phyloP scores from a whole-genome alignment of 495 filamentous ascomycete species.

The Penicillium maclennaniae region DNA sequence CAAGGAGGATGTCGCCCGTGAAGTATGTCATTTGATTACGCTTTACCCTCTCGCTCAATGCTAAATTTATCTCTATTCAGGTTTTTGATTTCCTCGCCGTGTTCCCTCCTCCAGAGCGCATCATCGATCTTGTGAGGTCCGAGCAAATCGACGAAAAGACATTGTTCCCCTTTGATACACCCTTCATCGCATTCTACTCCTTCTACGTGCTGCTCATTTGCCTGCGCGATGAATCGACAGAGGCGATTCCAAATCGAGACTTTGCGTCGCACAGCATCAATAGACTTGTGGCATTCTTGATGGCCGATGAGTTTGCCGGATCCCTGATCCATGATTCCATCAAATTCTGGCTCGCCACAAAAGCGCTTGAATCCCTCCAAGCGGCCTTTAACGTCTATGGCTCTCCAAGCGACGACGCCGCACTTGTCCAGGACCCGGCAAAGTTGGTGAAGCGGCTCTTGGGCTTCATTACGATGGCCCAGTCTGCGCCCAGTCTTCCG shows the following conservation, averaged over 20 bases:
- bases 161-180: slow-evolving; percentile 64
- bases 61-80: slow-evolving; percentile 32
- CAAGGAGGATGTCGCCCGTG: slow-evolving; percentile 65
- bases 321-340: slow-evolving; percentile 14
- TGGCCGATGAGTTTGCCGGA: slow-evolving; percentile 28
- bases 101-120: slow-evolving; percentile 65
- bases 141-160: slow-evolving; percentile 48
- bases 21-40: slow-evolving; percentile 38
- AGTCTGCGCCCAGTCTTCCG: slow-evolving; percentile 4
- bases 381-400: slow-evolving; percentile 18
- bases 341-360: slow-evolving; percentile 28
- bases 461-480: slow-evolving; percentile 29
- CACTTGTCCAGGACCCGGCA: slow-evolving; percentile 17
- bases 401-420: slow-evolving; percentile 1
- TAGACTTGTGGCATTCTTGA: slow-evolving; percentile 40
- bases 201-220: slow-evolving; percentile 56
- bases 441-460: slow-evolving; percentile 29
- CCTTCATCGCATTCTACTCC: slow-evolving; percentile 73
- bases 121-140: slow-evolving; percentile 56
- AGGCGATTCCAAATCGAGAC: slow-evolving; percentile 36
- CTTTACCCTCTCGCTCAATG: background rate
- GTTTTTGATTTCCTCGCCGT: slow-evolving; percentile 70
- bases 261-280: slow-evolving; percentile 45
- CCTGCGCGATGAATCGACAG: slow-evolving; percentile 43
- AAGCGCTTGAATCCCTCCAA: slow-evolving; percentile 37